Evolutionary conservation across 2,329 filamentous ascomycete species (phyloP).

Genomic region (Aspergillus unguis): DNA sequence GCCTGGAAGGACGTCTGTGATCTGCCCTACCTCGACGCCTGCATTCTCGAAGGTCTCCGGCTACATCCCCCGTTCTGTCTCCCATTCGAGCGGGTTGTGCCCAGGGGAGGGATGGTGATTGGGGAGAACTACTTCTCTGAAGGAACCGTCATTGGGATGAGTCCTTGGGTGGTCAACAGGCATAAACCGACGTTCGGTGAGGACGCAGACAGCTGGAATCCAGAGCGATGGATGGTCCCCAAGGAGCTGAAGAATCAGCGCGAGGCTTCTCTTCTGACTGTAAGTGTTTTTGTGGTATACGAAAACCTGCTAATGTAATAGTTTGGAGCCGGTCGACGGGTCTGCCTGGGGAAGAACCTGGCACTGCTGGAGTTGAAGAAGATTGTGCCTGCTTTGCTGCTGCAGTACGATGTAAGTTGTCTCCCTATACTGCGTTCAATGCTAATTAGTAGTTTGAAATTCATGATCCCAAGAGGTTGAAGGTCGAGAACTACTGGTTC

Average conservation of each 20-base stretch:
- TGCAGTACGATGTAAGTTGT: conserved; percentile 20
- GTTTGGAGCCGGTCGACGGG: conserved; percentile 12
- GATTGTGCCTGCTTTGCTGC: conserved; percentile 19
- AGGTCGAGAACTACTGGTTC: conserved; percentile 8
- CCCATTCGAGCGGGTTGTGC: conserved; percentile 19
- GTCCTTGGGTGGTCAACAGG: conserved; percentile 19
- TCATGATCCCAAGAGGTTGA: neutral
- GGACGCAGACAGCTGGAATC: conserved; percentile 20
- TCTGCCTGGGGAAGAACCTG: conserved; percentile 16
- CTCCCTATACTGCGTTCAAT: neutral
- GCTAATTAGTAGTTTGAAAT: neutral
- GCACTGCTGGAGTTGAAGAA: conserved; percentile 24
- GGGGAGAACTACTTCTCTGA: conserved; percentile 5
- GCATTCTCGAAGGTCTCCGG: conserved; percentile 50
- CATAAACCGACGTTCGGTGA: conserved; percentile 20
- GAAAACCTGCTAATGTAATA: neutral
- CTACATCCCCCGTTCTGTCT: conserved; percentile 33
- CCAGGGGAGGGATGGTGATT: conserved; percentile 5
- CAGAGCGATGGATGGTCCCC: conserved; percentile 33
- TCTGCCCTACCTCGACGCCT: conserved; percentile 49
- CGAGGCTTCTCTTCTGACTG: conserved; percentile 20
- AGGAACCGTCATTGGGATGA: conserved; percentile 14
- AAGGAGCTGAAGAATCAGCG: conserved; percentile 6
- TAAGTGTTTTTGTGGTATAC: conserved; percentile 6
- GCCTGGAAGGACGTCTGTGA: conserved; percentile 21